A percentile compares a stretch with the other conserved stretches of the same genome.
These are phyloP conservation scores for Yamagishiella unicocca DNA, from an alignment of 139 green algal genomes.

Conservation along the genomic window DNA sequence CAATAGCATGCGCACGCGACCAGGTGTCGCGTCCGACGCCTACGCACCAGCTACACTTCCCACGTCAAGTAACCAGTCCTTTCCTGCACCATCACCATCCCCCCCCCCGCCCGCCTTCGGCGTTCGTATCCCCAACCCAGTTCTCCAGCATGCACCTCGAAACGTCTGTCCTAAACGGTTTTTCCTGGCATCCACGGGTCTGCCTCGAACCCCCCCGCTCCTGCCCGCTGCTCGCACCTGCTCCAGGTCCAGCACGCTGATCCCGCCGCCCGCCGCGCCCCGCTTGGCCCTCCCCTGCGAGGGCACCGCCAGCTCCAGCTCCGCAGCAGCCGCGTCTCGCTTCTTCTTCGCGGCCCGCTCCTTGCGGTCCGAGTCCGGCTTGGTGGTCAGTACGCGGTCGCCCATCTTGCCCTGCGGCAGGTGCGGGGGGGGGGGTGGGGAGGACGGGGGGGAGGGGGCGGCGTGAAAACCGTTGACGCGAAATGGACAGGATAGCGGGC, in stretches of 20 bases:
- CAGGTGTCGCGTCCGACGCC: background rate
- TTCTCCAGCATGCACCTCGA: no score
- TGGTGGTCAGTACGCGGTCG: constrained; percentile 73
- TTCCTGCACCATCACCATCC: background rate
- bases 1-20: no score
- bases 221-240: background rate
- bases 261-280: constrained; percentile 35
- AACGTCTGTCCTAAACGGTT: no score
- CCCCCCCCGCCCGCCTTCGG: background rate
- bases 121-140: no score
- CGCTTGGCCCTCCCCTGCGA: constrained; percentile 59
- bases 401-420: constrained; percentile 85
- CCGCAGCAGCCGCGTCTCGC: constrained; percentile 42
- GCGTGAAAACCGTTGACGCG: no score
- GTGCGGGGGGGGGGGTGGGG: no score
- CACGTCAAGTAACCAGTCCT: no score
- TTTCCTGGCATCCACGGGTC: no score
- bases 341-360: constrained; percentile 69
- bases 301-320: constrained; percentile 53
- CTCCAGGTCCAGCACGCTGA: constrained; percentile 87
- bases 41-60: no score
- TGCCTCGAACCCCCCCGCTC: background rate
- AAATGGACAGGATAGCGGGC: no score
- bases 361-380: constrained; percentile 49
- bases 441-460: no score